phyloP scores from a whole-genome alignment of 306 rosid species.

The Lupinus albus region DNA sequence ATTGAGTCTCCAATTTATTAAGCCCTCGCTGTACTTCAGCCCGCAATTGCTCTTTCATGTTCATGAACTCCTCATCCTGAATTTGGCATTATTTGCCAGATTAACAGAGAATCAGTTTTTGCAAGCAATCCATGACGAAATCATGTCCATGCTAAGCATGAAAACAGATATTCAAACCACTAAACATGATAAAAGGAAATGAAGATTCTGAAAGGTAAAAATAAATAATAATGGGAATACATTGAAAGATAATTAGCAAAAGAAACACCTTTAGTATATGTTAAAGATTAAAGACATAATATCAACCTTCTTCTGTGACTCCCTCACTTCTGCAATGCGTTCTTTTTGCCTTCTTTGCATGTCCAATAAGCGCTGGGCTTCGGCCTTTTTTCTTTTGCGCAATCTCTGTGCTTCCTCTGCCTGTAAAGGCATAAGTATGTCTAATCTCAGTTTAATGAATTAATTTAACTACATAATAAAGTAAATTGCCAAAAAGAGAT shows the following conservation, averaged over 20 bases:
- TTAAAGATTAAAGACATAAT: constrained; percentile 19
- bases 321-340: constrained; percentile 91
- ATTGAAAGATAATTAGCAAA: constrained; percentile 25
- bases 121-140: constrained; percentile 8
- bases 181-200: constrained; percentile 1
- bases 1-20: constrained; percentile 60
- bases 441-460: constrained; percentile 28
- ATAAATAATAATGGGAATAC: constrained; percentile 2
- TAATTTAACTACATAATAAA: constrained; percentile 12
- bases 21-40: constrained; percentile 69
- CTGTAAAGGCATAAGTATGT: constrained; percentile 48
- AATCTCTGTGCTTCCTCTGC: constrained; percentile 79
- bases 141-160: constrained; percentile 7
- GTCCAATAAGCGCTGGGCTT: constrained; percentile 63
- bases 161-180: constrained; percentile 23
- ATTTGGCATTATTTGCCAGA: constrained; percentile 40
- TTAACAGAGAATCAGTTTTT: constrained; percentile 16
- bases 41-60: constrained; percentile 78
- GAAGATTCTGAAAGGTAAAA: constrained; percentile 8
- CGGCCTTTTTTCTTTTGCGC: constrained; percentile 85
- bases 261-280: background rate
- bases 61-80: constrained; percentile 82
- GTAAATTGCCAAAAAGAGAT: constrained; percentile 2
- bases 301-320: constrained; percentile 88
- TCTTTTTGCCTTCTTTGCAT: constrained; percentile 83